A percentile compares a stretch with the other conserved stretches of the same genome.
Conservation (phyloP, 495 filamentous ascomycete species). For the Penicillium malachiteum region DNA sequence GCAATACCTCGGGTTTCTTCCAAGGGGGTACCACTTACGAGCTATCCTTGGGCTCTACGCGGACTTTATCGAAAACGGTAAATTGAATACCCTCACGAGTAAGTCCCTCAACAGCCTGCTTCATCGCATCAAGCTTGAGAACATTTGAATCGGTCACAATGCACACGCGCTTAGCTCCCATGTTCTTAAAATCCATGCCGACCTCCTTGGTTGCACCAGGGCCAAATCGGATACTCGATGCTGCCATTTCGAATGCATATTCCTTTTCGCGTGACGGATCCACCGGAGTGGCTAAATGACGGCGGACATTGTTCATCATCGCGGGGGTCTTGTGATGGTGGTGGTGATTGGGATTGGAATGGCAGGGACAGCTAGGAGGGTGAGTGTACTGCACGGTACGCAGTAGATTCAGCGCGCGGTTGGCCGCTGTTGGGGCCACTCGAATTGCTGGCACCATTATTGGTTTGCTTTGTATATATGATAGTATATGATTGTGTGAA, state of each 20-base stretch:
- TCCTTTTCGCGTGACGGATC: constrained; percentile 77
- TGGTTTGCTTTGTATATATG: not conserved
- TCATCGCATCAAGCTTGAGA: constrained; percentile 76
- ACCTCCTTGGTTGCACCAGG: constrained; percentile 93
- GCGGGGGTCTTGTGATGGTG: constrained; percentile 56
- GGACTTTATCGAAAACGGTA: constrained; percentile 72
- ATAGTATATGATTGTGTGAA: not conserved
- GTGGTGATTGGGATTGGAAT: constrained; percentile 77
- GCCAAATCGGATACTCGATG: constrained; percentile 90
- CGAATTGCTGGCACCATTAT: constrained; percentile 57
- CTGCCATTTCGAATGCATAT: constrained; percentile 97
- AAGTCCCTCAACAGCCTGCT: constrained; percentile 74
- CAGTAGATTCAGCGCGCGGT: constrained; percentile 76
- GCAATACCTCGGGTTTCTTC: not conserved
- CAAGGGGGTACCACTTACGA: constrained; percentile 55
- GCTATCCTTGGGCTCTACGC: constrained; percentile 90
- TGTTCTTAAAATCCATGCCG: constrained; percentile 97
- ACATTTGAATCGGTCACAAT: constrained; percentile 88
- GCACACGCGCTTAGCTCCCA: constrained; percentile 80
- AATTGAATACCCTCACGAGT: constrained; percentile 74
- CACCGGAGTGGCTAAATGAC: constrained; percentile 69
- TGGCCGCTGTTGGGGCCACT: constrained; percentile 65
- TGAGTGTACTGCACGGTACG: constrained; percentile 88
- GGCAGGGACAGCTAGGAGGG: constrained; percentile 88
- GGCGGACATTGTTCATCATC: constrained; percentile 55